Evolutionary conservation across 495 filamentous ascomycete genomes (phyloP), one percentile per base, ranked within the genome.

Genomic region (Wilcoxina mikolae): DNA sequence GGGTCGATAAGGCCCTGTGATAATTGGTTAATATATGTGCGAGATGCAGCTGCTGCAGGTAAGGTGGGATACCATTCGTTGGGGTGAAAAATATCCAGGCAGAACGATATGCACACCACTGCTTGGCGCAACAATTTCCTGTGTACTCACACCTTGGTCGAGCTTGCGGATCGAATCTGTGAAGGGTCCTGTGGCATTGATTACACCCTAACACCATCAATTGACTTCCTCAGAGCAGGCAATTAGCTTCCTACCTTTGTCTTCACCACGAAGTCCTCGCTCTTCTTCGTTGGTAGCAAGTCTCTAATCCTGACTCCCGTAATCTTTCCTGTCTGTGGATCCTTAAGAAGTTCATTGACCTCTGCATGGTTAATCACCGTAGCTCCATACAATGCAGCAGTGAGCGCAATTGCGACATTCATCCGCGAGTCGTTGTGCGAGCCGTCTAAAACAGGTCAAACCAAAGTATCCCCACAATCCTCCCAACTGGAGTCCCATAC

Each of bases 361-460:
- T 96, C 87, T 63, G 90, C 70, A 68, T 98, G 87, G 67, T 95
- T 96, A 46, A 93, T 82, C 18, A 98, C 81, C 2, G 90, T 96
- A 42, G 81, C 78, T 42, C 91, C 91, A 63, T 95, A 95, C 28
- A 95, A 73, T 0, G 91, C 91, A 11, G 89, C 90, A 18, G 91
- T 98, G 83, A 94, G 90, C 9, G 85, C 90, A 44, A 96, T 72
- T 5, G 89, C 93, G 38, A 95, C 87, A 60, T 98, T 98, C 91
- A 98, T 98, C 48, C 91, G 78, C 23, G 91, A 95, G 68, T 98
- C 91, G 65, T 96, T 98, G 72, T 98, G 91, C 1, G 88, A 88
- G 59, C 91, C 91, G 71, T 98, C 90, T 66, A 29, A 43, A 35
- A 35, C 39, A 9, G 9, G 17, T 43, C 28, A 58, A 47, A 28